phyloP scores from a whole-genome alignment of 805 yeast species.

The Komagataella pastoris region DNA sequence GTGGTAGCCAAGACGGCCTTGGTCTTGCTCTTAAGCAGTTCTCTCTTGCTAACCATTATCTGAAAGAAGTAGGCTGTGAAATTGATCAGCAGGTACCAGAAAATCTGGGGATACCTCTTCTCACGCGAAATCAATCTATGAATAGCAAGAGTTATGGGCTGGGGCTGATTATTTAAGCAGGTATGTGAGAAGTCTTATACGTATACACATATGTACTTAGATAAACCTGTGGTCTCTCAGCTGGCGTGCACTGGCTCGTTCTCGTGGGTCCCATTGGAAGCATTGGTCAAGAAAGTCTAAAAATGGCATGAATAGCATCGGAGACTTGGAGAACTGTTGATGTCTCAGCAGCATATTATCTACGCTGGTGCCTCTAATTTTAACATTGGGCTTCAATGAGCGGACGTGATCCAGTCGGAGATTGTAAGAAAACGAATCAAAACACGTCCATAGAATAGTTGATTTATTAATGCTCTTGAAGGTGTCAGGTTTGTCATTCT shows the following conservation, averaged over 20 bases:
- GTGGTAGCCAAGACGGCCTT: slow-evolving; percentile 10
- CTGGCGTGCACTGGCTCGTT: slow-evolving; percentile 15
- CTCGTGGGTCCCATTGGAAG: slow-evolving; percentile 22
- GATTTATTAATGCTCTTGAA: slow-evolving; percentile 9
- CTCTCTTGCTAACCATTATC: neutral
- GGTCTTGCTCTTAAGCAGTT: slow-evolving; percentile 2
- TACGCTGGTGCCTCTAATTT: slow-evolving; percentile 1
- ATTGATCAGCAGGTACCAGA: neutral
- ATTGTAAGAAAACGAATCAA: slow-evolving; percentile 7
- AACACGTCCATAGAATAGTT: slow-evolving; percentile 23
- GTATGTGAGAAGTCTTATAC: neutral
- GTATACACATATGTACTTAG: neutral
- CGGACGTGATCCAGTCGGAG: slow-evolving; percentile 5
- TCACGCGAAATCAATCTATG: neutral
- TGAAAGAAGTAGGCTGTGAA: neutral
- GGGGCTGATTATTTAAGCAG: neutral
- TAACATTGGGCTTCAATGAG: slow-evolving; percentile 4
- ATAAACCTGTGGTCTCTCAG: slow-evolving; percentile 16
- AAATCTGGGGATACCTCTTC: neutral
- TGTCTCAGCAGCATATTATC: neutral
- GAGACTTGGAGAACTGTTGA: neutral
- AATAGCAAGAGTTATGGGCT: neutral
- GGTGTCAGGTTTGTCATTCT: slow-evolving; percentile 1
- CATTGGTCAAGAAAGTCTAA: slow-evolving; percentile 14
- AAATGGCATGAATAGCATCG: slow-evolving; percentile 7